Conservation (phyloP, 306 rosid genomes). For the Cucurbita ficifolia region DNA sequence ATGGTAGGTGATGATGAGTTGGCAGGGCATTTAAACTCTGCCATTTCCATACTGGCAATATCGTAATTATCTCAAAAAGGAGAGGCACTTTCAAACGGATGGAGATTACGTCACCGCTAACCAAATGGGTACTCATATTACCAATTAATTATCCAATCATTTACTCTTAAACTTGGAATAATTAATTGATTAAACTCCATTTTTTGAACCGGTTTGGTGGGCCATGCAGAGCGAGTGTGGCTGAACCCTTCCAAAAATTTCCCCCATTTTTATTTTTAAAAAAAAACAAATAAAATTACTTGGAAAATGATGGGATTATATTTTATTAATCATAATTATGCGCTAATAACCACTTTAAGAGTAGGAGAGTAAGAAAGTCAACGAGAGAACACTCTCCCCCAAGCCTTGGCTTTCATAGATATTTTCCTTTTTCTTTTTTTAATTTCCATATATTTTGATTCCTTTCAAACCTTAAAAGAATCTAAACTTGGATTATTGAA, state of each 20-base stretch:
- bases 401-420: neutral
- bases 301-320: neutral
- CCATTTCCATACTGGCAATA: neutral
- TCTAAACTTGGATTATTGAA: neutral
- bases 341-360: neutral
- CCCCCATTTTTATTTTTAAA: neutral
- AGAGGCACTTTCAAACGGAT: neutral
- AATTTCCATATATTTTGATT: neutral
- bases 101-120: neutral
- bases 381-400: neutral
- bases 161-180: neutral
- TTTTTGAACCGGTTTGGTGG: neutral
- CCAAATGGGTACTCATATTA: neutral
- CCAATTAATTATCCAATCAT: conserved; percentile 7
- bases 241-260: neutral
- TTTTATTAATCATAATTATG: neutral
- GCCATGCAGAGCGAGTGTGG: neutral
- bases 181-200: neutral
- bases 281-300: no score
- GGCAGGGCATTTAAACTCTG: neutral
- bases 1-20: neutral
- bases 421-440: neutral
- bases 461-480: neutral
- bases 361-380: neutral
- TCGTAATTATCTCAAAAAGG: neutral